Evolutionary conservation across 2,329 filamentous ascomycete genomes (phyloP), one percentile per base, ranked within the genome.

Genomic region (Fusarium subtropicale): DNA sequence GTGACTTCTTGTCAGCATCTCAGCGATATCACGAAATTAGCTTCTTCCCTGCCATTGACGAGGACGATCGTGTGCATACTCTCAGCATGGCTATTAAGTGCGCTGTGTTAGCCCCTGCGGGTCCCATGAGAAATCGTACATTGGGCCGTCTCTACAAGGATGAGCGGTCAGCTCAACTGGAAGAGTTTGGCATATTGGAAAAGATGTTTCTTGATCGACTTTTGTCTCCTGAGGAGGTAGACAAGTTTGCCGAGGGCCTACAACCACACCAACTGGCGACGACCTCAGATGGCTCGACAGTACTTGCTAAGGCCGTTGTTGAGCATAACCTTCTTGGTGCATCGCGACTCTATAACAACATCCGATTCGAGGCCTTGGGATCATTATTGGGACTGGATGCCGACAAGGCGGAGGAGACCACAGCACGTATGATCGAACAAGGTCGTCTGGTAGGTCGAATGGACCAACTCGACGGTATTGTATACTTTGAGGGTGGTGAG

Each of bases 151-250:
- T 99, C 16, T 97, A 97, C 86, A 97, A 97, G 80, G 96, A 99
- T 79, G 96, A 98, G 71, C 88, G 96, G 31, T 87, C 92, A 0
- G 83, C 85, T 5, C 87, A 90, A 51, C 87, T 96, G 3, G 88
- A 91, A 33, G 93, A 98, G 80, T 95, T 92, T 76, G 85, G 89
- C 50, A 97, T 99, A 56, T 83, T 99, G 16, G 96, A 98, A 83
- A 98, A 98, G 84, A 98, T 99, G 88, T 97, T 97, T 79, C 86
- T 98, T 50, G 93, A 98, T 79, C 89, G 94, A 8, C 84, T 99
- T 5, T 85, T 99, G 50, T 88, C 88, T 1, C 88, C 91, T 0
- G 87, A 85, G n/a, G 96, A 99, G 81, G 93, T 97, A 42, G 88
- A 90, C 38, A 90, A 92, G 57, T 99, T 99, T 76, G 91, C 94